phyloP scores from a whole-genome alignment of 179 eudicot species.

The Spinacia oleracea region DNA sequence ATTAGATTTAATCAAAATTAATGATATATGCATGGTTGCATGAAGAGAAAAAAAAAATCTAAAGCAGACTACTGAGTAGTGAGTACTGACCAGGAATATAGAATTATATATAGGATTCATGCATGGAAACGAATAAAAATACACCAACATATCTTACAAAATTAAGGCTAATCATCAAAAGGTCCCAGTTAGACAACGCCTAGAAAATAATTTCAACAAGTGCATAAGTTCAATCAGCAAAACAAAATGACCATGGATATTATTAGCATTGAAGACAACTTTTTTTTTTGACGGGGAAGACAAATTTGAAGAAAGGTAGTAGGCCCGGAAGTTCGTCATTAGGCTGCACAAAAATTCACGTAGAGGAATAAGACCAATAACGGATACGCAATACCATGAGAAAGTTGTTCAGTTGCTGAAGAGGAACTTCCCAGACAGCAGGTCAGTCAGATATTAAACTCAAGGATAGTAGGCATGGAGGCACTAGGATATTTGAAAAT shows the following conservation, averaged over 20 bases:
- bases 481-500: background rate
- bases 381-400: background rate
- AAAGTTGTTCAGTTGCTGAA: background rate
- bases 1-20: background rate
- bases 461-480: background rate
- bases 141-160: background rate
- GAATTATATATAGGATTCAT: background rate
- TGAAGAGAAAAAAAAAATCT: background rate
- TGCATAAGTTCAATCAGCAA: background rate
- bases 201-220: background rate
- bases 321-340: background rate
- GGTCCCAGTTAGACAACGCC: background rate
- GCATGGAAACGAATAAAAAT: background rate
- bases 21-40: background rate
- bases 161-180: background rate
- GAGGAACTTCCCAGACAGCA: background rate
- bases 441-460: background rate
- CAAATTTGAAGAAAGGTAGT: background rate
- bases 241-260: background rate
- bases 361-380: background rate
- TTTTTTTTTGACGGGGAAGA: too few species aligned
- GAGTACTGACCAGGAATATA: constrained; percentile 1
- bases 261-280: background rate
- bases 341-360: background rate
- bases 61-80: background rate